These are phyloP conservation scores for Suillus brevipes DNA, from an alignment of 768 basidiomycete species.

Conservation along the genomic window DNA sequence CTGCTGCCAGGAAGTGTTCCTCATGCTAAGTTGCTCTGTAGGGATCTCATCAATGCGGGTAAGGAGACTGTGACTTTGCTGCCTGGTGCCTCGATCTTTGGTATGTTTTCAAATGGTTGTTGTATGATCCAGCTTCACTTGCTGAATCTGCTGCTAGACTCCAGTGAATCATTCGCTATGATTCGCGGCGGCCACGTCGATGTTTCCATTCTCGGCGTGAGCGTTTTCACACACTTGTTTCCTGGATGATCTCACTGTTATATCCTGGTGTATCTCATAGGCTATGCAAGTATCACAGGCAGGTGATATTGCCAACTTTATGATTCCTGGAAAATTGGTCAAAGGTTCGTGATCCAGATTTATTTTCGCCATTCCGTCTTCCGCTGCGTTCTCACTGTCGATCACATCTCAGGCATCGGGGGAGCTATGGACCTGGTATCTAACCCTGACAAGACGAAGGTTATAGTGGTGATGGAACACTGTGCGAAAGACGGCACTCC, in stretches of 20 bases:
- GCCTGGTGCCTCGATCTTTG: conserved; percentile 90
- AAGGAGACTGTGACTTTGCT: conserved; percentile 93
- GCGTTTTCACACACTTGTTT: conserved; percentile 28
- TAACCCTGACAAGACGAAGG: conserved; percentile 93
- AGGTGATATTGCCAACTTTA: conserved; percentile 96
- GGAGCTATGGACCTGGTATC: conserved; percentile 97
- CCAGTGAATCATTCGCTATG: conserved; percentile 94
- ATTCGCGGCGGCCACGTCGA: conserved; percentile 96
- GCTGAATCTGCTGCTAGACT: conserved; percentile 49
- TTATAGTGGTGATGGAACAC: conserved; percentile 90
- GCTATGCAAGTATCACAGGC: conserved; percentile 94
- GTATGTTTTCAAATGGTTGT: conserved; percentile 39
- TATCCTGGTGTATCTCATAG: conserved; percentile 36
- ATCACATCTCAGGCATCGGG: conserved; percentile 68
- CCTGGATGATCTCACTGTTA: background rate
- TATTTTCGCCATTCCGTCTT: background rate
- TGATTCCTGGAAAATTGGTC: conserved; percentile 94
- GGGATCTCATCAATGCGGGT: conserved; percentile 92
- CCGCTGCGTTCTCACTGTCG: conserved; percentile 13
- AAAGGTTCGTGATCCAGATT: conserved; percentile 49
- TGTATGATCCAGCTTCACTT: conserved; percentile 1
- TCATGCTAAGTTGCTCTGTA: conserved; percentile 28
- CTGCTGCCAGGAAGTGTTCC: conserved; percentile 3
- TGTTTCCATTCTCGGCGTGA: conserved; percentile 87
- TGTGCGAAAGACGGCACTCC: conserved; percentile 85